Percentiles rank a stretch among this genome's conserved stretches.
These are phyloP conservation scores for Madurella fahalii DNA, from an alignment of 2,329 filamentous ascomycete species.

Conservation along the genomic window DNA sequence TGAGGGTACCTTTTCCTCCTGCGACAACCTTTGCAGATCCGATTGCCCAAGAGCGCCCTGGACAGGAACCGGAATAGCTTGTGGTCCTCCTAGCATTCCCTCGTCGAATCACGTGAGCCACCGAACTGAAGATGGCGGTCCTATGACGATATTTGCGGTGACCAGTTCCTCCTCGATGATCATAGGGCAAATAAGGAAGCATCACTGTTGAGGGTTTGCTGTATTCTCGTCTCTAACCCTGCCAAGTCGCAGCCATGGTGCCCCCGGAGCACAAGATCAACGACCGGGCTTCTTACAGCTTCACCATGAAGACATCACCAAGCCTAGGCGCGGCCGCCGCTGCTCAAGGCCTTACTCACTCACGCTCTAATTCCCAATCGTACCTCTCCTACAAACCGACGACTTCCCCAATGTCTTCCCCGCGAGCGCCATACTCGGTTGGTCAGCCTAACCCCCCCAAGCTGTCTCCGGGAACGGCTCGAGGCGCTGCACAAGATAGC, in stretches of 20 bases:
- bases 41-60: too few relatives aligned
- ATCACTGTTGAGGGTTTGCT: background rate
- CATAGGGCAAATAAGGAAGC: background rate
- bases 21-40: too few relatives aligned
- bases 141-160: too few relatives aligned
- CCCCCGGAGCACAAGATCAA: slow-evolving; percentile 29
- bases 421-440: slow-evolving; percentile 49
- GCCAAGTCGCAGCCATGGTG: slow-evolving; percentile 16
- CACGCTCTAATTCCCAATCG: slow-evolving; percentile 40
- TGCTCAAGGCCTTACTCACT: slow-evolving; percentile 29
- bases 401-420: slow-evolving; percentile 50
- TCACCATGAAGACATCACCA: slow-evolving; percentile 45
- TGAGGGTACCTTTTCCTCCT: too few relatives aligned
- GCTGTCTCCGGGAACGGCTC: slow-evolving; percentile 38
- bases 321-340: slow-evolving; percentile 36
- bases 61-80: too few relatives aligned
- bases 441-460: slow-evolving; percentile 53
- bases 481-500: slow-evolving; percentile 32
- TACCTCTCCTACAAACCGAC: slow-evolving; percentile 40
- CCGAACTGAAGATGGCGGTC: too few relatives aligned
- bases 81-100: too few relatives aligned
- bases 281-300: slow-evolving; percentile 37
- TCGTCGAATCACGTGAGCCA: too few relatives aligned
- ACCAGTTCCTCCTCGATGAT: background rate
- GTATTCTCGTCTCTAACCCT: background rate